These are phyloP conservation scores for Clarireedia homoeocarpa DNA, from an alignment of 2,329 filamentous ascomycete genomes.

Conservation along the genomic window DNA sequence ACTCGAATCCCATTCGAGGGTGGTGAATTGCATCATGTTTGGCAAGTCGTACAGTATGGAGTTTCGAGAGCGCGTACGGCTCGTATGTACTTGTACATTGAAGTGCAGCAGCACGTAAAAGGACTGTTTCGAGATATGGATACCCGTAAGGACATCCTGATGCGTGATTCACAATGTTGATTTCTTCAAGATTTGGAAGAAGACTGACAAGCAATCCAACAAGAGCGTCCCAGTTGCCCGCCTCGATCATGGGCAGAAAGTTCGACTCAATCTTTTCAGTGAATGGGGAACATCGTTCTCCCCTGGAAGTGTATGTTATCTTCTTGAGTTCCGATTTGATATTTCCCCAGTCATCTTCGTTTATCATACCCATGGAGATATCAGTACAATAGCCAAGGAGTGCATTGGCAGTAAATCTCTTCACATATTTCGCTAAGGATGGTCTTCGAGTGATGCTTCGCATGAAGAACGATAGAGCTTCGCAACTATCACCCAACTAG, in stretches of 20 bases:
- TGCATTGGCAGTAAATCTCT: background rate
- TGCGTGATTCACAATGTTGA: slow-evolving; percentile 8
- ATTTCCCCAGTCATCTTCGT: background rate
- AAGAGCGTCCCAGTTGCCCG: slow-evolving; percentile 9
- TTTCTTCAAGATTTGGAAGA: slow-evolving; percentile 5
- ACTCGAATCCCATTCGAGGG: slow-evolving; percentile 5
- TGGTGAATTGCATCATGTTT: slow-evolving; percentile 1
- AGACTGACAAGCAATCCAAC: slow-evolving; percentile 4
- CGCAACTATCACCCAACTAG: slow-evolving; percentile 3
- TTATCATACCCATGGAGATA: background rate
- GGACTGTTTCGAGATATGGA: slow-evolving; percentile 8
- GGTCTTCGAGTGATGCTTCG: slow-evolving; percentile 1
- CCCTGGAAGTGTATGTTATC: background rate
- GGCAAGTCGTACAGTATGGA: background rate
- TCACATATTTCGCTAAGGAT: slow-evolving; percentile 1
- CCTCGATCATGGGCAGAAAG: background rate
- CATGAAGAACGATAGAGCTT: slow-evolving; percentile 1
- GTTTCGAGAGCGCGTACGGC: background rate
- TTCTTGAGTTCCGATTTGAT: background rate
- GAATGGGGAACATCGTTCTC: background rate
- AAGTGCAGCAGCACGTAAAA: background rate
- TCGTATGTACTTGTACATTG: background rate
- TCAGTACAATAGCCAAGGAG: slow-evolving; percentile 3
- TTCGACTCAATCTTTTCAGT: background rate
- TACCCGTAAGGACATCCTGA: slow-evolving; percentile 5